Evolutionary conservation across 352 stramenopile genomes (phyloP).

Genomic region (Pythium pyrilobum): DNA sequence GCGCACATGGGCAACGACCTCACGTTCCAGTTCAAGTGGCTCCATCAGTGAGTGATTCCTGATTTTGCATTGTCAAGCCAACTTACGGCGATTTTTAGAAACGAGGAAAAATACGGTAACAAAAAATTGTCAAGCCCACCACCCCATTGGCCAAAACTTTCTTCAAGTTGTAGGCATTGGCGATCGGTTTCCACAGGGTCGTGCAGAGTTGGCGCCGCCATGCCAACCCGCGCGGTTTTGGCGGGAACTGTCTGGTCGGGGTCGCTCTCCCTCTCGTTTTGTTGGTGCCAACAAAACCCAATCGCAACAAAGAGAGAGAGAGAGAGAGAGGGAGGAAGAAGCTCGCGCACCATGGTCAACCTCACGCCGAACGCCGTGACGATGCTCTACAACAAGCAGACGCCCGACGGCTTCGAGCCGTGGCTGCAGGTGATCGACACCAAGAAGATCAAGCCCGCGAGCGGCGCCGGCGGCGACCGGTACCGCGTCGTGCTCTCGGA

Average conservation of each 20-base stretch:
- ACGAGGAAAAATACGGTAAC: neutral
- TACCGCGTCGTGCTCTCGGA: slow-evolving; percentile 84
- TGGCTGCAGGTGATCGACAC: slow-evolving; percentile 87
- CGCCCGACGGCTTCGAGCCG: slow-evolving; percentile 79
- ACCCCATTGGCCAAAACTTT: too few relatives aligned
- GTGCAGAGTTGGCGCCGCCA: neutral
- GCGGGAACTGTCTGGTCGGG: slow-evolving; percentile 7
- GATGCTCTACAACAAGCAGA: slow-evolving; percentile 84
- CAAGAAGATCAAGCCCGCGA: slow-evolving; percentile 84
- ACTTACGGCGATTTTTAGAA: too few relatives aligned
- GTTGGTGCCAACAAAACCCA: slow-evolving; percentile 2
- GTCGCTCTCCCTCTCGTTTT: too few relatives aligned
- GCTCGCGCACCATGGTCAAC: slow-evolving; percentile 60
- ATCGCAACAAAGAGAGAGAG: slow-evolving; percentile 4
- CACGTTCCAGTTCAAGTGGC: slow-evolving; percentile 9
- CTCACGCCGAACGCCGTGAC: slow-evolving; percentile 78
- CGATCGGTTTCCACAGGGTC: neutral
- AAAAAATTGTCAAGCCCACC: too few relatives aligned
- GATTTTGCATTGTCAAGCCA: too few relatives aligned
- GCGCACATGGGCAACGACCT: slow-evolving; percentile 5
- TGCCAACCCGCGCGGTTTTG: neutral
- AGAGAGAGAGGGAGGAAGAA: too few relatives aligned
- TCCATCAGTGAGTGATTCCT: neutral
- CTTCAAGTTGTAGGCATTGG: neutral
- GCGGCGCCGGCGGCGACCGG: slow-evolving; percentile 61